A percentile compares a stretch with the other conserved stretches of the same genome.
Evolutionary conservation across 805 yeast genomes (phyloP).

Genomic region (Candida michaelii): DNA sequence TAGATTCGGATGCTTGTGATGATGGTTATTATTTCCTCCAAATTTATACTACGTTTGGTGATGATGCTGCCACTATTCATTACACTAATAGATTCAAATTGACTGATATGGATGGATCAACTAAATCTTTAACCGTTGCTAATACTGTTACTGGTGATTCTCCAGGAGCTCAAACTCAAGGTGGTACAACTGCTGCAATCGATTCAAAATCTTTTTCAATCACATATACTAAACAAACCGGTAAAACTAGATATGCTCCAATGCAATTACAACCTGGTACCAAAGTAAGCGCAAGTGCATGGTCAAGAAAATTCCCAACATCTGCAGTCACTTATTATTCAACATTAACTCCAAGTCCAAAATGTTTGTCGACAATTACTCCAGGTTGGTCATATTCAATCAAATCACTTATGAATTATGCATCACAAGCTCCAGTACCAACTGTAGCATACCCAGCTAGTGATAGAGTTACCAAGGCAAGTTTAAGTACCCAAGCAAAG

Average conservation of each 20-base stretch:
- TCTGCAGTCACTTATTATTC: conserved; percentile 59
- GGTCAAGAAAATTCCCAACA: conserved; percentile 67
- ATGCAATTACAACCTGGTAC: conserved; percentile 89
- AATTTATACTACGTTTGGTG: conserved; percentile 47
- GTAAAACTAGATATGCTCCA: conserved; percentile 79
- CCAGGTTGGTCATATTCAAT: conserved; percentile 81
- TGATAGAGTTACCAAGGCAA: conserved; percentile 43
- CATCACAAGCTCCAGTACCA: conserved; percentile 70
- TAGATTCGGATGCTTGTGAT: conserved; percentile 48
- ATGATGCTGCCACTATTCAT: conserved; percentile 52
- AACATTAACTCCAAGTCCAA: conserved; percentile 45
- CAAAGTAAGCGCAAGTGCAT: conserved; percentile 59
- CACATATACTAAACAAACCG: conserved; percentile 78
- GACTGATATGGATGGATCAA: conserved; percentile 69
- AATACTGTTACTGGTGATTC: conserved; percentile 41
- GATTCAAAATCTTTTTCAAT: conserved; percentile 56
- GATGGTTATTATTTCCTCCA: conserved; percentile 76
- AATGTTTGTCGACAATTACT: conserved; percentile 64
- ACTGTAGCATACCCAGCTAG: conserved; percentile 64
- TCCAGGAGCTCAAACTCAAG: conserved; percentile 32
- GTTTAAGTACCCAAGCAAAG: conserved; percentile 35
- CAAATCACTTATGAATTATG: conserved; percentile 64
- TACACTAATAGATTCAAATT: conserved; percentile 68
- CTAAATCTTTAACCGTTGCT: conserved; percentile 41
- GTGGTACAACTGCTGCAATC: conserved; percentile 21